These are phyloP conservation scores for Orbilia oligospora DNA, from an alignment of 2,329 filamentous ascomycete species.

Conservation along the genomic window DNA sequence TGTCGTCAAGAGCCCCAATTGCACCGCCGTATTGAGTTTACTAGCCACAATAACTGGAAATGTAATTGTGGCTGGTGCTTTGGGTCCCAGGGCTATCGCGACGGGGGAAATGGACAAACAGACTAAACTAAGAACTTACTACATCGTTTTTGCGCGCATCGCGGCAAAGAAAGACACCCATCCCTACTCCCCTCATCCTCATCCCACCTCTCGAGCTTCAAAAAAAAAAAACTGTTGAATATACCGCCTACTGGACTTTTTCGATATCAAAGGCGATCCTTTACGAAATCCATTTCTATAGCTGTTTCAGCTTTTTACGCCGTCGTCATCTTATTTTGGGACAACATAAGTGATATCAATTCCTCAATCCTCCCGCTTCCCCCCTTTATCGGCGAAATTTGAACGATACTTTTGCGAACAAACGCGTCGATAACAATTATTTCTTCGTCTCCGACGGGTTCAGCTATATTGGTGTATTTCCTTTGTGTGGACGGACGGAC, in stretches of 20 bases:
- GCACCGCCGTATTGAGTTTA: conserved; percentile 6
- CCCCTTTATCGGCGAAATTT: conserved; percentile 7
- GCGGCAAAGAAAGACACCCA: conserved; percentile 29
- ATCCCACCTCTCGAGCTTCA: conserved; percentile 34
- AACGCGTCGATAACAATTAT: conserved; percentile 46
- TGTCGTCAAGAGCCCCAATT: conserved; percentile 2
- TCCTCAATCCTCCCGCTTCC: neutral
- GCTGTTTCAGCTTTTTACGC: neutral
- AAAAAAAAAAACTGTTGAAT: too few relatives aligned
- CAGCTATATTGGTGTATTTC: neutral
- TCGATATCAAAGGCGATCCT: conserved; percentile 14
- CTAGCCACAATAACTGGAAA: conserved; percentile 21
- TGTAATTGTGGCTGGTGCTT: conserved; percentile 26
- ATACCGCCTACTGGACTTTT: conserved; percentile 2
- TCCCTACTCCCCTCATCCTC: conserved; percentile 43
- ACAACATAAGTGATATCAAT: neutral
- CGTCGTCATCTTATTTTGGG: neutral
- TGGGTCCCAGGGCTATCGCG: conserved; percentile 32
- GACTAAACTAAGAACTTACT: neutral
- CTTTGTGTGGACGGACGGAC: conserved; percentile 11
- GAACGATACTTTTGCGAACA: conserved; percentile 14
- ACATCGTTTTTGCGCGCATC: conserved; percentile 58
- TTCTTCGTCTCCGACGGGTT: conserved; percentile 7
- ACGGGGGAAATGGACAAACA: conserved; percentile 41
- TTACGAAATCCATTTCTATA: neutral